A percentile compares a stretch with the other conserved stretches of the same genome.
phyloP scores from a whole-genome alignment of 441 rosid genomes.

The Erysimum pusillum region DNA sequence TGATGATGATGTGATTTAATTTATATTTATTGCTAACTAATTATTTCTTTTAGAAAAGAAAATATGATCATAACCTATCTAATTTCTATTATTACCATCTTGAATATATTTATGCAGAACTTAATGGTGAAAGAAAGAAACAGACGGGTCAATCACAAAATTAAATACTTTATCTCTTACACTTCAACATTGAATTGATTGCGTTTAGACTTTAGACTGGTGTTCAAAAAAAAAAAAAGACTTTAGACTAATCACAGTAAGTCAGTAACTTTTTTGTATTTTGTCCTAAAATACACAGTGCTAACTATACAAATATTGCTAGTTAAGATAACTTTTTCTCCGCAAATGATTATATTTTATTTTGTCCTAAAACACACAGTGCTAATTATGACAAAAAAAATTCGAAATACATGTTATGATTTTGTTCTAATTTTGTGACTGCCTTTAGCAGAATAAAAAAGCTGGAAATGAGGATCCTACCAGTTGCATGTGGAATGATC shows the following conservation, averaged over 20 bases:
- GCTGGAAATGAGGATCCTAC: conserved; percentile 47
- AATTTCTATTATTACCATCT: conserved; percentile 12
- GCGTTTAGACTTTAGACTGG: neutral
- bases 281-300: conserved; percentile 21
- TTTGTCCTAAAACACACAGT: conserved; percentile 17
- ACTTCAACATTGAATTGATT: conserved; percentile 23
- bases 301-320: conserved; percentile 1
- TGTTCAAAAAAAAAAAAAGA: no score
- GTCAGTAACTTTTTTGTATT: neutral
- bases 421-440: conserved; percentile 29
- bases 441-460: conserved; percentile 40
- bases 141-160: neutral
- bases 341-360: neutral
- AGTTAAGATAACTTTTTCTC: no score
- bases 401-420: neutral
- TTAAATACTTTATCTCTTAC: conserved; percentile 1
- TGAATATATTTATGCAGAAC: conserved; percentile 13
- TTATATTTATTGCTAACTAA: conserved; percentile 18
- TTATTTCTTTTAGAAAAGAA: conserved; percentile 15
- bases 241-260: conserved; percentile 1
- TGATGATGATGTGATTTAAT: conserved; percentile 44
- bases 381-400: conserved; percentile 11
- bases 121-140: neutral
- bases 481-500: conserved; percentile 51
- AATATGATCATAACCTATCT: conserved; percentile 17